phyloP scores from a whole-genome alignment of 176 grass and related monocot genomes.

The Cocos nucifera region DNA sequence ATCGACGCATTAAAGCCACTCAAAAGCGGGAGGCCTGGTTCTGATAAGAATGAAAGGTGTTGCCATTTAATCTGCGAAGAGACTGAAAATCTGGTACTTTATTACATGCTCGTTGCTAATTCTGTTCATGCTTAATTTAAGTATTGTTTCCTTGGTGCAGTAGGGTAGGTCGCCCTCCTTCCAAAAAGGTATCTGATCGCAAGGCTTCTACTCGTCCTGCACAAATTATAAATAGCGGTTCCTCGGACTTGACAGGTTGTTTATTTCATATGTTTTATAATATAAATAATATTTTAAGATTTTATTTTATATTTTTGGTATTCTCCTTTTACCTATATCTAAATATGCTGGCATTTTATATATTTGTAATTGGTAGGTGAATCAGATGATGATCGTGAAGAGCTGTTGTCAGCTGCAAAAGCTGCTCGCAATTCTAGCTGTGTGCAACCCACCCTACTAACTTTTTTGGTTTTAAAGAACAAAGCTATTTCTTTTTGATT shows the following conservation, averaged over 20 bases:
- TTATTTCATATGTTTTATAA: slow-evolving; percentile 14
- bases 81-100: not conserved
- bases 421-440: slow-evolving; percentile 60
- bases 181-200: slow-evolving; percentile 54
- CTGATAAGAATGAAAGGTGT: slow-evolving; percentile 71
- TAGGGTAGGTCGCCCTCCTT: slow-evolving; percentile 48
- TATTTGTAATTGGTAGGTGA: slow-evolving; percentile 42
- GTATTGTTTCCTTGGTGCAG: slow-evolving; percentile 23
- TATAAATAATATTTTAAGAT: no score
- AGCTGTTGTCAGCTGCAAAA: slow-evolving; percentile 71
- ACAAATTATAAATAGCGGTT: slow-evolving; percentile 31
- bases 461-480: slow-evolving; percentile 4
- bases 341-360: slow-evolving; percentile 3
- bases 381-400: slow-evolving; percentile 67
- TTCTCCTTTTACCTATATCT: slow-evolving; percentile 3
- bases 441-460: slow-evolving; percentile 22
- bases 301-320: not conserved
- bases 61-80: not conserved
- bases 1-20: slow-evolving; percentile 37
- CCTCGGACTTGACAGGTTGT: slow-evolving; percentile 38
- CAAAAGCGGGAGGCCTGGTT: slow-evolving; percentile 43
- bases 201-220: slow-evolving; percentile 43
- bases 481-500: not conserved
- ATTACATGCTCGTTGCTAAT: not conserved
- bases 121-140: not conserved